Conservation (phyloP, 352 stramenopile genomes). For the Pythium vanterpoolii region DNA sequence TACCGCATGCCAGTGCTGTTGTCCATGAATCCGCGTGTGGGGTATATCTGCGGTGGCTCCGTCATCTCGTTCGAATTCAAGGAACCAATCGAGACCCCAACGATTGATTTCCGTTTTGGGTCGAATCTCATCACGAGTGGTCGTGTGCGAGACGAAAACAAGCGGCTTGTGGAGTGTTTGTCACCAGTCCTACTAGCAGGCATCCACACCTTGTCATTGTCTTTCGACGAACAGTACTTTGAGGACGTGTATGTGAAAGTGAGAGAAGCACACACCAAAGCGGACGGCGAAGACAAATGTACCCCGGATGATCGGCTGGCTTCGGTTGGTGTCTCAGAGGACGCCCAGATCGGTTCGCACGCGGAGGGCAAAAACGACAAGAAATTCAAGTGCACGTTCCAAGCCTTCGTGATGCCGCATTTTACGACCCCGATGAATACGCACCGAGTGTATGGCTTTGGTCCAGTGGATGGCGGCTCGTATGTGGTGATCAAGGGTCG, state of each 20-base stretch:
- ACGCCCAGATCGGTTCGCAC: neutral
- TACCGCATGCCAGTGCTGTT: constrained; percentile 50
- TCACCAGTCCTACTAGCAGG: constrained; percentile 49
- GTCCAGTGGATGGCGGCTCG: constrained; percentile 40
- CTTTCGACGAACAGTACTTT: constrained; percentile 70
- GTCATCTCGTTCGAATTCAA: constrained; percentile 66
- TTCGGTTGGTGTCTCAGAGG: constrained; percentile 2
- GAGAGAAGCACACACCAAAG: neutral
- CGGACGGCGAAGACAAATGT: constrained; percentile 3
- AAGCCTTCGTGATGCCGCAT: constrained; percentile 51
- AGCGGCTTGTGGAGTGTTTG: constrained; percentile 58
- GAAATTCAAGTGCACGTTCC: constrained; percentile 29
- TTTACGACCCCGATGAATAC: constrained; percentile 45
- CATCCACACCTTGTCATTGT: constrained; percentile 43
- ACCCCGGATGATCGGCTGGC: neutral
- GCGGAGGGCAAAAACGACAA: neutral
- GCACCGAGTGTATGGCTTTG: constrained; percentile 50
- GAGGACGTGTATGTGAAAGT: constrained; percentile 20
- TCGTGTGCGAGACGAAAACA: constrained; percentile 25
- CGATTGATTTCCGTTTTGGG: constrained; percentile 62
- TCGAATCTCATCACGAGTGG: constrained; percentile 16
- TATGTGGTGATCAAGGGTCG: constrained; percentile 49
- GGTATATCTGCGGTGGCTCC: constrained; percentile 62
- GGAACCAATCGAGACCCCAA: constrained; percentile 50
- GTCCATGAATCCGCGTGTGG: constrained; percentile 44